Conservation (phyloP, 2,329 filamentous ascomycete species). For the Phaeosphaeria sp. region DNA sequence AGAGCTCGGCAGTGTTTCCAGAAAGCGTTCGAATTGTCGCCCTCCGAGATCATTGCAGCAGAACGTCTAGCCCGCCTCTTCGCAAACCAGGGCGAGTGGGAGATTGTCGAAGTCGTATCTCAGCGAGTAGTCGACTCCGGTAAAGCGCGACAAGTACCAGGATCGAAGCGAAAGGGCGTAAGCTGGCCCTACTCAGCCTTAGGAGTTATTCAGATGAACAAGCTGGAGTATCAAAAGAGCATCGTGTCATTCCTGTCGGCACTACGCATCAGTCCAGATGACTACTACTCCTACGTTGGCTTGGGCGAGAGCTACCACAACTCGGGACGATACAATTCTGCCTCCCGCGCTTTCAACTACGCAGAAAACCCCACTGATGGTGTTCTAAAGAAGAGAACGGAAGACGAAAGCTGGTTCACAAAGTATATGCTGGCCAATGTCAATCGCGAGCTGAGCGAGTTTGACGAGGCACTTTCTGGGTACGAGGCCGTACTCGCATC, state of each 20-base stretch:
- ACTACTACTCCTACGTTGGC: slow-evolving; percentile 96
- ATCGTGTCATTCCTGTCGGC: slow-evolving; percentile 93
- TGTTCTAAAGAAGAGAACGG: slow-evolving; percentile 58
- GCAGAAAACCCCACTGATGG: slow-evolving; percentile 77
- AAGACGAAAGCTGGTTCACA: slow-evolving; percentile 88
- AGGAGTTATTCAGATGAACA: slow-evolving; percentile 93
- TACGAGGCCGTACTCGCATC: slow-evolving; percentile 76
- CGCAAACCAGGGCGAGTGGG: slow-evolving; percentile 92
- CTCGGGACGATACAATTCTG: slow-evolving; percentile 91
- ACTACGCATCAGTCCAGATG: slow-evolving; percentile 78
- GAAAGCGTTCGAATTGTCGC: slow-evolving; percentile 91
- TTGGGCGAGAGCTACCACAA: slow-evolving; percentile 97
- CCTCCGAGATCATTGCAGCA: slow-evolving; percentile 84
- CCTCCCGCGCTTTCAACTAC: slow-evolving; percentile 86
- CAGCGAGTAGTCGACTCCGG: slow-evolving; percentile 94
- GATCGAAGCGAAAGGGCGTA: slow-evolving; percentile 89
- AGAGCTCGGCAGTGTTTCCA: slow-evolving; percentile 92
- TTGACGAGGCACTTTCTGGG: slow-evolving; percentile 78
- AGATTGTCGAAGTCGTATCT: slow-evolving; percentile 90
- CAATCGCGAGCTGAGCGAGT: slow-evolving; percentile 89
- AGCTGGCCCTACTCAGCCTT: slow-evolving; percentile 97
- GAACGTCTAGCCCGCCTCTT: slow-evolving; percentile 86
- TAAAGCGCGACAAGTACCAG: slow-evolving; percentile 85
- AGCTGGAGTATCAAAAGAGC: slow-evolving; percentile 86
- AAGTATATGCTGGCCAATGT: slow-evolving; percentile 97